Base-by-base conservation (phyloP, 2,329 filamentous ascomycete species). In the Paecilomyces variotii region DNA sequence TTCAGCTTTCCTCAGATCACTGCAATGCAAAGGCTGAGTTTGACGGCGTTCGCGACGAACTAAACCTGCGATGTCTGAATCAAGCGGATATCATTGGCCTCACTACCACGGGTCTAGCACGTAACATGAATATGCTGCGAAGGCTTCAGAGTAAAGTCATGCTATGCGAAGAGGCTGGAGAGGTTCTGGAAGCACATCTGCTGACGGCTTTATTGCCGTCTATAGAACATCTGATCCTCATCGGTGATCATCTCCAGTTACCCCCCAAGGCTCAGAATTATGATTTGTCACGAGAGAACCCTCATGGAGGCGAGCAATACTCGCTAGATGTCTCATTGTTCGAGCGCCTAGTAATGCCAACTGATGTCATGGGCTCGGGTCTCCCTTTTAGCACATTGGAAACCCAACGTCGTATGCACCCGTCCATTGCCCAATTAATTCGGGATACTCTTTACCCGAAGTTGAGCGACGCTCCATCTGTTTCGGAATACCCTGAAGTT, bases 341-440 rank as follows among this genome's bases (percentile, higher is more conserved):
- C 63, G 82, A 84, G 68, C 68, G 81, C 28, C 73, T 84, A 0
- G 75, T 79, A 4, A 62, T 69, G 6, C 19, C 19, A 19, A 19
- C 19, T 19, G 19, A 19, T 19, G 19, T 19, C 19, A 64, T 66
- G 5, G 59, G 61, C 28, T 56, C 58, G 39, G 60, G 58, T 4
- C 55, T 59, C 49, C 62, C 61, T 2, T 72, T 72, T 55, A 71
- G 64, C 54, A 74, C 70, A 2, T 73, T 89, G 2, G 74, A 84
- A 10, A 80, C 79, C 0, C 87, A 90, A 66, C 75, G 85, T 11
- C 79, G 87, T 10, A 90, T 90, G 86, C 79, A 82, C 56, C 87
- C 87, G 0, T 77, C 76, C 0, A 86, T 90, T 9, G 79, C 87
- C 0, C 68, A 70, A 1, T 77, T 90, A 0, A 74, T 90, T 7